A percentile compares a stretch with the other conserved stretches of the same genome.
Evolutionary conservation across 2,329 filamentous ascomycete species (phyloP).

Genomic region (Rhynchosporium secalis): DNA sequence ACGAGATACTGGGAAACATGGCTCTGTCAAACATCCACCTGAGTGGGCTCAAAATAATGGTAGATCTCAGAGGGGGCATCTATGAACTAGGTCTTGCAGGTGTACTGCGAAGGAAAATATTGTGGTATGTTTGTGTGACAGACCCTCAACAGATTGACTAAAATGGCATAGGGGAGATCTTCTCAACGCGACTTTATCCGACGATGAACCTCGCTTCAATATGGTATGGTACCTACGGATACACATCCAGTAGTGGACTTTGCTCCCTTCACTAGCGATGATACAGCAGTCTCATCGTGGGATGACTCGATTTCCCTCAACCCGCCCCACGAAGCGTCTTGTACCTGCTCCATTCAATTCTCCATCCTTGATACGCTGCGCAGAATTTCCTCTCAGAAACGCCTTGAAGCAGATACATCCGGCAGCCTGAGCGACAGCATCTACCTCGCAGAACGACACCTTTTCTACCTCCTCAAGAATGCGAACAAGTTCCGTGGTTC

Average conservation of each 20-base stretch:
- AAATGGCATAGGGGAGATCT: not conserved
- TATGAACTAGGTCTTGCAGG: constrained; percentile 1
- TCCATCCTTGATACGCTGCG: not conserved
- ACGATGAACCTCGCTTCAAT: constrained; percentile 3
- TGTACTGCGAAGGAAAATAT: not conserved
- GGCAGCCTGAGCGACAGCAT: constrained; percentile 4
- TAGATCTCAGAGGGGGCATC: not conserved
- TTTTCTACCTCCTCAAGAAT: constrained; percentile 4
- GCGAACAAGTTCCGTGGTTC: not conserved
- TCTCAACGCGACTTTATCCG: not conserved
- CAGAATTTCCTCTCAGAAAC: not conserved
- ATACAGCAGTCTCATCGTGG: not conserved
- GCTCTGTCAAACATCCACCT: not conserved
- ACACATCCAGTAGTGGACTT: not conserved
- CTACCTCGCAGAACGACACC: constrained; percentile 13
- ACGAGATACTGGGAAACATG: not conserved
- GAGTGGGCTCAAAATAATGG: constrained; percentile 2
- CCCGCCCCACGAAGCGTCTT: not conserved
- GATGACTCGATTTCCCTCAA: not conserved
- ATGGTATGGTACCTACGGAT: constrained; percentile 1
- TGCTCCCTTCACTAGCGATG: not conserved
- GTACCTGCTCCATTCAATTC: constrained; percentile 4
- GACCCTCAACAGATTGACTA: too few species aligned
- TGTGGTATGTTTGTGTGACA: not conserved
- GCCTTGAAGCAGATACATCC: constrained; percentile 2